phyloP scores from a whole-genome alignment of 176 grass and related monocot genomes.

The Zea luxurians region DNA sequence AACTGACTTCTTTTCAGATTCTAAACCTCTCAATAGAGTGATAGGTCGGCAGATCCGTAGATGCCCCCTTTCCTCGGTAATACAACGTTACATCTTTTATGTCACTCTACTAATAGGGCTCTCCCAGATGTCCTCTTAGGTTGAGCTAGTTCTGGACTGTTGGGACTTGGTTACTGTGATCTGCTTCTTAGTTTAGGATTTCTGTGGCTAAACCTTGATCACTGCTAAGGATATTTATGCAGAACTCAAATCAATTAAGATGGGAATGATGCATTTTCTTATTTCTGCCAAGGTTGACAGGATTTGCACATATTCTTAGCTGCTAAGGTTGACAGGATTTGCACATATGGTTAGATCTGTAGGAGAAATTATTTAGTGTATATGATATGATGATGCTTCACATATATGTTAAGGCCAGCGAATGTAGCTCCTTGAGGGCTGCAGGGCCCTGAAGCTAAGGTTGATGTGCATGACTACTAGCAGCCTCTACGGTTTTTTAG shows the following conservation, averaged over 20 bases:
- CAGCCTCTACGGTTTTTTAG: neutral
- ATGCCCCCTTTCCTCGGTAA: neutral
- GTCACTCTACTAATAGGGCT: neutral
- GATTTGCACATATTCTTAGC: neutral
- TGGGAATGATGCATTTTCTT: neutral
- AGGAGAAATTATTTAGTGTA: neutral
- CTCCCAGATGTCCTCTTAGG: neutral
- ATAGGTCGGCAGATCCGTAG: neutral
- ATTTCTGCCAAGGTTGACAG: neutral
- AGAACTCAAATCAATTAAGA: constrained; percentile 1
- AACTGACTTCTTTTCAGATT: constrained; percentile 5
- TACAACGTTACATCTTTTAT: neutral
- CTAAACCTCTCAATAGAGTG: neutral
- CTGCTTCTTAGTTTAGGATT: constrained; percentile 1
- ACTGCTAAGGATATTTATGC: neutral
- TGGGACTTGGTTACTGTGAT: constrained; percentile 16
- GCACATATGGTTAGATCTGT: neutral
- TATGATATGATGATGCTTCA: neutral
- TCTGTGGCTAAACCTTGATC: neutral
- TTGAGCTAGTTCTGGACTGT: constrained; percentile 25
- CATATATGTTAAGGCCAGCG: neutral
- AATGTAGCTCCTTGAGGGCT: constrained; percentile 14
- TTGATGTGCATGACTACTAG: neutral
- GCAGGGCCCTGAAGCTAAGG: neutral
- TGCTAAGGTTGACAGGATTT: neutral